phyloP scores from a whole-genome alignment of 352 stramenopile genomes.

The Elongisporangium anandrum region DNA sequence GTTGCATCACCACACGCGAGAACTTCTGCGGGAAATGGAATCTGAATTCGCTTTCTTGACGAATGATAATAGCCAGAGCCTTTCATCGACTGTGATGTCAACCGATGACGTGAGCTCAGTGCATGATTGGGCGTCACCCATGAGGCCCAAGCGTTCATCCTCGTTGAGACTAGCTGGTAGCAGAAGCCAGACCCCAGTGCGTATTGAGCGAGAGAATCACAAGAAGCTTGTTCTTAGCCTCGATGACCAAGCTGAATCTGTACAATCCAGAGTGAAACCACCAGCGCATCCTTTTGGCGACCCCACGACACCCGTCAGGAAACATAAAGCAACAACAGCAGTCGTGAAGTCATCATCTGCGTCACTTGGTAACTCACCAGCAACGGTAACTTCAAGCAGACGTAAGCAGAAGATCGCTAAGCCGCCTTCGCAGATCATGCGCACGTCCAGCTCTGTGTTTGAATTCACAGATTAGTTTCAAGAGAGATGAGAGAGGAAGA shows the following conservation, averaged over 20 bases:
- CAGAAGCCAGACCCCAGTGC: not conserved
- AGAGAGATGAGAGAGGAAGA: not conserved
- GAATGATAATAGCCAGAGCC: not conserved
- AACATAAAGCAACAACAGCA: not conserved
- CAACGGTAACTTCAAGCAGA: not conserved
- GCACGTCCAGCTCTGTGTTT: not conserved
- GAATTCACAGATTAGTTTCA: not conserved
- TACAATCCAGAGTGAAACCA: not conserved
- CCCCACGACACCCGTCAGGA: not conserved
- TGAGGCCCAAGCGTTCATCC: not conserved
- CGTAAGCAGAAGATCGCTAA: not conserved
- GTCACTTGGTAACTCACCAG: not conserved
- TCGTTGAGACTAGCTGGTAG: not conserved
- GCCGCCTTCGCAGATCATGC: not conserved
- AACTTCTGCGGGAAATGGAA: not conserved
- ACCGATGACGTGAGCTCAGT: not conserved
- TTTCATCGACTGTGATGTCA: not conserved
- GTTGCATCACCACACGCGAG: not conserved
- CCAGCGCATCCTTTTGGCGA: not conserved
- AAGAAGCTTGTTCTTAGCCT: not conserved
- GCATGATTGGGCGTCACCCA: not conserved
- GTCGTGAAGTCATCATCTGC: not conserved
- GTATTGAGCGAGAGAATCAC: not conserved
- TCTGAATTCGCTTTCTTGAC: not conserved
- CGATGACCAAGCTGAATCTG: not conserved